Evolutionary conservation across 805 yeast genomes (phyloP), one percentile per base, ranked within the genome.

Genomic region (Kodamaea sagamina): DNA sequence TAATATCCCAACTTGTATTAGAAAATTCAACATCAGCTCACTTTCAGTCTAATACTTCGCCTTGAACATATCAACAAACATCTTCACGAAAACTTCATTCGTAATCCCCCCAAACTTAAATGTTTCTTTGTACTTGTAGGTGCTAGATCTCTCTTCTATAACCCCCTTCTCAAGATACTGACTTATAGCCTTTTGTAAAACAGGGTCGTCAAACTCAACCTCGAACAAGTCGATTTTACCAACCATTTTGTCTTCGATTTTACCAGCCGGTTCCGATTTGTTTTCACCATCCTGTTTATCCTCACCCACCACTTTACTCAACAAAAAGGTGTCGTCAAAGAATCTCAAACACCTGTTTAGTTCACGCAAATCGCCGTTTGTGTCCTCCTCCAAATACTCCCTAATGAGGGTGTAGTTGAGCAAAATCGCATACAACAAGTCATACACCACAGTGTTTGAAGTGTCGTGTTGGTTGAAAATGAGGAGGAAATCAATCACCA

Each of bases 121-220:
- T 2, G 60, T 55, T n/a, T 52, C 58, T n/a, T 48, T 51, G 41
- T 53, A 46, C 35, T 50, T 53, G 47, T 50, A 52, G 5, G n/a
- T 15, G 11, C 26, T 17, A 10, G 24, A 4, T 7, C 9, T 17
- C 32, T 17, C 19, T 9, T 24, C 13, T 21, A 9, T 22, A 16
- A n/a, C 19, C 18, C 38, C 31, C 37, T 39, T 47, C 5, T 32
- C 43, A 22, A 46, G 18, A 18, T 39, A 45, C 29, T 35, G 16
- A 32, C 22, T 32, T 11, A 61, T 46, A 10, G 47, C 47, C 6
- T 53, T 35, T 8, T 50, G 45, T 3, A 63, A 43, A 15, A 51
- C 53, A 0, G 66, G 64, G 8, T 65, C 58, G 36, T 62, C 67
- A 42, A 54, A 55, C 25, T 65, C 69, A 13, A 46, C 36, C 32